Evolutionary conservation across 257 asterid species (phyloP).

Genomic region (Solanum etuberosum): DNA sequence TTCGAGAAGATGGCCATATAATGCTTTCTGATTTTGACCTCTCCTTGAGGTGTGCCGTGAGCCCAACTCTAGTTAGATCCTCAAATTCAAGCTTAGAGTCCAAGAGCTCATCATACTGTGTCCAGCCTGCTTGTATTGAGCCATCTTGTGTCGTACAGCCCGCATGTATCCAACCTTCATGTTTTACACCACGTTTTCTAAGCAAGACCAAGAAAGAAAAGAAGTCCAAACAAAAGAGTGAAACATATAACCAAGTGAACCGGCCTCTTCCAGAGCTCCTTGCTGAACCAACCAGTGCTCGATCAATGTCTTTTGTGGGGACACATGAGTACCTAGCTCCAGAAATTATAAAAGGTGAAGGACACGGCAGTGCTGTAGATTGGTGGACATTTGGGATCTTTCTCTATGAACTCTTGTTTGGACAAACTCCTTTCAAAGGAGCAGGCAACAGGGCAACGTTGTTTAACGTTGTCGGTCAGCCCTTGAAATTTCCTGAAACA

Average conservation of each 20-base stretch:
- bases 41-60: slow-evolving; percentile 44
- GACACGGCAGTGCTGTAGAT: slow-evolving; percentile 65
- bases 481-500: slow-evolving; percentile 45
- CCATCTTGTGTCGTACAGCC: slow-evolving; percentile 51
- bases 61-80: slow-evolving; percentile 49
- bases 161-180: slow-evolving; percentile 42
- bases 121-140: slow-evolving; percentile 10
- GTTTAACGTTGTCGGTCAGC: slow-evolving; percentile 64
- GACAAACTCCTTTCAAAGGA: slow-evolving; percentile 56
- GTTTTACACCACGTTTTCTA: slow-evolving; percentile 47
- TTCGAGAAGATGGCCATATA: slow-evolving; percentile 60
- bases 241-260: slow-evolving; percentile 23
- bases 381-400: slow-evolving; percentile 69
- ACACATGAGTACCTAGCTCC: slow-evolving; percentile 65
- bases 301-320: slow-evolving; percentile 67
- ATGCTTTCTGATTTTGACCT: slow-evolving; percentile 70
- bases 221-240: slow-evolving; percentile 32
- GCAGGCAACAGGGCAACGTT: slow-evolving; percentile 48
- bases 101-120: slow-evolving; percentile 34
- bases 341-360: slow-evolving; percentile 55
- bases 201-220: slow-evolving; percentile 38
- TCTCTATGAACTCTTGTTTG: slow-evolving; percentile 48
- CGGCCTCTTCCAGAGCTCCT: slow-evolving; percentile 47
- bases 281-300: slow-evolving; percentile 57
- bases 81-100: slow-evolving; percentile 23